Evolutionary conservation across 345 rosid genomes (phyloP).

Genomic region (Aquilaria yunnanensis): DNA sequence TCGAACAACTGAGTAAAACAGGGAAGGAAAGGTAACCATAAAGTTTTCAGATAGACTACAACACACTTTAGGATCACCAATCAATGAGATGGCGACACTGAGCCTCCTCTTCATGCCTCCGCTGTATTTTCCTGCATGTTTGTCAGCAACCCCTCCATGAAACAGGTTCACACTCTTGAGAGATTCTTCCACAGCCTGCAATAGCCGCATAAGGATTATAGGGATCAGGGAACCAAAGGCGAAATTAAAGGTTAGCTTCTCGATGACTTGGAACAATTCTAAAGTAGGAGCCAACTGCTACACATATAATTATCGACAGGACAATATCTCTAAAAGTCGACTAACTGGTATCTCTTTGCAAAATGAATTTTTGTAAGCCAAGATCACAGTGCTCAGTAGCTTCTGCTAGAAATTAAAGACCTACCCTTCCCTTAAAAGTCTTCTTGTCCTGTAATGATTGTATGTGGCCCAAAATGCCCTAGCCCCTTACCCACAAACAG

Average conservation of each 20-base stretch:
- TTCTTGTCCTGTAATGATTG: too few species aligned
- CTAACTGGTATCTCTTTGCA: too few species aligned
- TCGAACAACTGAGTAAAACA: conserved; percentile 4
- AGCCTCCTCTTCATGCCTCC: conserved; percentile 99
- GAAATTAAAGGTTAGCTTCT: too few species aligned
- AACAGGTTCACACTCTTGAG: conserved; percentile 68
- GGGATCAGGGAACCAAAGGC: neutral
- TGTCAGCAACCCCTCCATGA: conserved; percentile 82
- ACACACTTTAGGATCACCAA: conserved; percentile 84
- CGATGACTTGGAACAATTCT: neutral
- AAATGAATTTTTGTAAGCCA: too few species aligned
- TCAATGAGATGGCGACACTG: conserved; percentile 92
- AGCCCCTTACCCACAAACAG: too few species aligned
- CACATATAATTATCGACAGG: too few species aligned
- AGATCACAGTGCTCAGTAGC: too few species aligned
- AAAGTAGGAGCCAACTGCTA: too few species aligned
- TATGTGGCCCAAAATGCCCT: too few species aligned
- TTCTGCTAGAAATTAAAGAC: too few species aligned
- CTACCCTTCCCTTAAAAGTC: too few species aligned
- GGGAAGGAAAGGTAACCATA: neutral
- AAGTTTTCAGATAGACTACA: conserved; percentile 3
- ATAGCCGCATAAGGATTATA: conserved; percentile 6
- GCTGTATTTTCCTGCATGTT: conserved; percentile 83
- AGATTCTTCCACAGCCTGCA: conserved; percentile 93
- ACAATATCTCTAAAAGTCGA: too few species aligned